Evolutionary conservation across 2,329 filamentous ascomycete species (phyloP), one percentile per base, ranked within the genome.

Genomic region (Exserohilum turcica): DNA sequence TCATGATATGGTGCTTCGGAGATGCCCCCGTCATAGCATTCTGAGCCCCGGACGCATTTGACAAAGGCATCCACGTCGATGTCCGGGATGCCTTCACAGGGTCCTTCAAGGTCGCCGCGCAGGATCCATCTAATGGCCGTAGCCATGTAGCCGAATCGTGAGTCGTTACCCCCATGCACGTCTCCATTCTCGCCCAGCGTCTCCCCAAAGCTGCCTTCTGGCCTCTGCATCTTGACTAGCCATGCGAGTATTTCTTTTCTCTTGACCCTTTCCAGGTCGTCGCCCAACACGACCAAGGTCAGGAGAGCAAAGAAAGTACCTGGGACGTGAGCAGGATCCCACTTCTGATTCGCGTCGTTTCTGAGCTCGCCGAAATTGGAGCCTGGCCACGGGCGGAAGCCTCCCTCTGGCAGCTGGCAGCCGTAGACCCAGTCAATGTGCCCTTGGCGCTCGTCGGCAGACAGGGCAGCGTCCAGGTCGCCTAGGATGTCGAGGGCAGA

Each of bases 201-300:
- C 75, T 99, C 92, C 0, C 92, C 94, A 72, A 99, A 97, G 65
- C 92, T 95, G 2, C 94, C 94, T 71, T 97, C 90, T 0, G 78
- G 74, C 21, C 92, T 84, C 78, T 99, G 94, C 73, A 97, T 76
- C 45, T 74, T 82, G 49, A 78, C 81, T 59, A 99, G 76, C 92
- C 93, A 97, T 35, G 75, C 68, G 61, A 97, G 73, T 55, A 89
- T 88, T 54, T 84, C 83, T 35, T 67, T 78, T 51, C 90, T 82
- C 56, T 87, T 82, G 6, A 99, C 87, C 1, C 86, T 82, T 3
- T 78, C 61, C 46, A 81, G 66, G 66, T 86, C 82, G 68, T 88
- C 85, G 3, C 82, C 80, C n/a, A 90, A 74, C 5, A 86, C 79
- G 1, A 88, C 82, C 21, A 99, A 78, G 7, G 88, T 81, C 19